A percentile compares a stretch with the other conserved stretches of the same genome.
Conservation (phyloP, 2,329 filamentous ascomycete genomes). For the Colletotrichum agaves region DNA sequence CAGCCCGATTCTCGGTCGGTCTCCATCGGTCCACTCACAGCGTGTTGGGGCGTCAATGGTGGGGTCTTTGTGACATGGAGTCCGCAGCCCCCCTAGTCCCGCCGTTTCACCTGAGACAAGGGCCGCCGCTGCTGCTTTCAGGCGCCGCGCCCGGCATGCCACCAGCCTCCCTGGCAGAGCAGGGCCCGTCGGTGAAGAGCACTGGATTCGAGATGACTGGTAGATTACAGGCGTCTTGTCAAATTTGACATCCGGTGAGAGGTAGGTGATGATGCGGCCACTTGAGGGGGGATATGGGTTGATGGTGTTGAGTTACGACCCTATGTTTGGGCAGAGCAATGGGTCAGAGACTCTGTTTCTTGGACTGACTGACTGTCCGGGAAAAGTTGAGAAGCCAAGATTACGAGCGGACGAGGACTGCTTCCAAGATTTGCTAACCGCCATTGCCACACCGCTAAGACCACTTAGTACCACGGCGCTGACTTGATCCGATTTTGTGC, state of each 20-base stretch:
- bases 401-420: too few species aligned
- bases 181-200: not conserved
- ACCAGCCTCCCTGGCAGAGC: not conserved
- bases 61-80: not conserved
- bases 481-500: not conserved
- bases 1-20: not conserved
- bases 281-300: not conserved
- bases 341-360: too few species aligned
- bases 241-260: not conserved
- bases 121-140: slow-evolving; percentile 22
- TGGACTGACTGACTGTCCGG: too few species aligned
- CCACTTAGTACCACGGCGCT: too few species aligned
- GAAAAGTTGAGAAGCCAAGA: too few species aligned
- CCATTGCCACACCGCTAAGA: not conserved
- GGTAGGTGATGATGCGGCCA: slow-evolving; percentile 18
- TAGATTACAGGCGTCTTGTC: not conserved
- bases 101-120: slow-evolving; percentile 37
- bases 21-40: slow-evolving; percentile 4
- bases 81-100: slow-evolving; percentile 18
- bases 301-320: not conserved
- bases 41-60: not conserved
- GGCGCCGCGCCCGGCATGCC: slow-evolving; percentile 26
- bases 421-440: not conserved
- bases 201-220: not conserved
- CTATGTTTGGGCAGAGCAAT: not conserved